Evolutionary conservation across 1,139 yeast species (phyloP), one percentile per base, ranked within the genome.

Genomic region (Zhuliangozyma blackwelliae): DNA sequence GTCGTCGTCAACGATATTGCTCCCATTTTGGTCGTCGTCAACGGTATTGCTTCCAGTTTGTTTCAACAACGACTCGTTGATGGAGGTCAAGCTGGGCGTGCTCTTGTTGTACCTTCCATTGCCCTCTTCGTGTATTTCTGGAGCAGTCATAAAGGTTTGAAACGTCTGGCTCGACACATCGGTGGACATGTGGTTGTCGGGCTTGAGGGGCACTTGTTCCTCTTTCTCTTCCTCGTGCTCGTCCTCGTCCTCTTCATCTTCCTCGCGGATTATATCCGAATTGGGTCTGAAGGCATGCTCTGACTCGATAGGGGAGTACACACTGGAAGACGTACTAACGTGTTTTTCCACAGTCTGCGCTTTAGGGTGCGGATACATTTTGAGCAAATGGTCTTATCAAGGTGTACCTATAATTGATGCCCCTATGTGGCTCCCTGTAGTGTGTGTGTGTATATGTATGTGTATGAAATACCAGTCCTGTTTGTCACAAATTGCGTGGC

Each of bases 241-340:
- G 25, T 36, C 40, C 7, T 35, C 46, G n/a, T 43, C 46, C 6
- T 47, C 48, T 20, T 44, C 49, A 19, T 40, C 53, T 27, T 37
- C 44, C 31, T 54, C 54, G 13, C 48, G 48, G 10, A 39, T 32
- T 5, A 46, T 44, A n/a, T 39, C 47, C 25, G 39, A 43, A 10
- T 39, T 31, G 5, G 43, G 31, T 16, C 34, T 36, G 25, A 47
- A 39, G 7, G 40, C 43, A 40, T 30, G 40, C 27, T 53, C 55
- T 9, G 52, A 45, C 21, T 57, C 61, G 10, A 50, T 41, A 2
- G 61, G 51, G 16, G 65, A 57, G 40, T 63, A 63, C 6, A 61
- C 61, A 36, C 67, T 61, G n/a, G 68, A 62, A 5, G 68, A 48
- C 5, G 61, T 48, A 40, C 68, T 62, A 37, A 48, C 44, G 44